Conservation (phyloP, 1,284 basidiomycete species). For the Xerocomus cyaneibrunnescens region DNA sequence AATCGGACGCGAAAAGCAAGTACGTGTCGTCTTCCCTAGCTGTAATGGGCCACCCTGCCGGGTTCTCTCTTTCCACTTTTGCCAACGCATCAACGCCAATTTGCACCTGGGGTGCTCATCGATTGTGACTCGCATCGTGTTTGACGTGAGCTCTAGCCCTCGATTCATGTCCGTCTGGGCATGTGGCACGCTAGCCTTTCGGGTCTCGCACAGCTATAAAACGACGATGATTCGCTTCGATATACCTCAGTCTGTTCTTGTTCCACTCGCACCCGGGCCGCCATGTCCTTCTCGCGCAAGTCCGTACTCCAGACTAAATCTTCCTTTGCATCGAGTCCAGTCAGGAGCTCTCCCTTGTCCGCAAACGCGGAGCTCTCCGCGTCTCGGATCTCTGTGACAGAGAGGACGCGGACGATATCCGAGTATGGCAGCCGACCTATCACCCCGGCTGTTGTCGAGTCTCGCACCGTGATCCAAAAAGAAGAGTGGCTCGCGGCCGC, state of each 20-base stretch:
- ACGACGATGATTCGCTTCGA: background rate
- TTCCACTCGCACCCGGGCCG: background rate
- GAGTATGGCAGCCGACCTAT: slow-evolving; percentile 20
- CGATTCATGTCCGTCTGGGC: background rate
- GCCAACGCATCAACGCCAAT: background rate
- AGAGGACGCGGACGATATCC: slow-evolving; percentile 22
- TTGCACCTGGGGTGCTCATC: background rate
- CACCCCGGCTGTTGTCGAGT: slow-evolving; percentile 17
- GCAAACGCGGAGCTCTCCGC: slow-evolving; percentile 8
- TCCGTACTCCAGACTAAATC: slow-evolving; percentile 2
- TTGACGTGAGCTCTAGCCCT: background rate
- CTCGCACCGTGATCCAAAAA: slow-evolving; percentile 21
- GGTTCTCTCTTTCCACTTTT: slow-evolving; percentile 13
- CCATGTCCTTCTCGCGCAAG: slow-evolving; percentile 23
- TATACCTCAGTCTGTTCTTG: background rate
- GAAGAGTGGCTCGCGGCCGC: slow-evolving; percentile 32
- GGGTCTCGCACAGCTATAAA: slow-evolving; percentile 22
- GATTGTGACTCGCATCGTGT: too few relatives aligned
- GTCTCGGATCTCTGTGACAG: slow-evolving; percentile 2
- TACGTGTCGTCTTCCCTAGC: background rate
- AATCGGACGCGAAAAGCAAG: slow-evolving; percentile 1
- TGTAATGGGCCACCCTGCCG: background rate
- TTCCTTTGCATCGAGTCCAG: slow-evolving; percentile 5
- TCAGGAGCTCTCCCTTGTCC: slow-evolving; percentile 14
- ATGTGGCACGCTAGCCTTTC: too few relatives aligned